Evolutionary conservation across 441 rosid genomes (phyloP).

Genomic region (Gossypium davidsonii): DNA sequence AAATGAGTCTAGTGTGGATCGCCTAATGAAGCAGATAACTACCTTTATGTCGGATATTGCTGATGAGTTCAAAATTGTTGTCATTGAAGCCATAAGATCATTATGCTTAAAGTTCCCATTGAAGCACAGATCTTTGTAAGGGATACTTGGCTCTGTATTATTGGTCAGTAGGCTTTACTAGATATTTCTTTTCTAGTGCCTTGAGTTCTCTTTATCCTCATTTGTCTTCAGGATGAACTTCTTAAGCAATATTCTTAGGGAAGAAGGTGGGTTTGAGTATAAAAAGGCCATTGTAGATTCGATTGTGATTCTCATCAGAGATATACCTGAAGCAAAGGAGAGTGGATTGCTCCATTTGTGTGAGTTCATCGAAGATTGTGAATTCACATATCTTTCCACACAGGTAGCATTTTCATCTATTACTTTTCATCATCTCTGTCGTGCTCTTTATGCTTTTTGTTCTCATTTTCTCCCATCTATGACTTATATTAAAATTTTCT

Average conservation of each 20-base stretch:
- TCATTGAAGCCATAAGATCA: conserved; percentile 92
- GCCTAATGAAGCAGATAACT: conserved; percentile 93
- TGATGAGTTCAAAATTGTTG: conserved; percentile 97
- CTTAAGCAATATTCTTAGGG: conserved; percentile 88
- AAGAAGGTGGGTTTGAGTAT: conserved; percentile 97
- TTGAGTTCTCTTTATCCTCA: neutral
- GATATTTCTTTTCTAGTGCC: neutral
- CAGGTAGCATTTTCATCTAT: conserved; percentile 47
- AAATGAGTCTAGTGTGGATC: conserved; percentile 93
- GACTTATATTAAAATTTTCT: neutral
- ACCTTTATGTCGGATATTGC: conserved; percentile 98
- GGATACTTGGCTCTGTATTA: conserved; percentile 12
- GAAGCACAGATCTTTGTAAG: conserved; percentile 89
- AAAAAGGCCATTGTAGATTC: conserved; percentile 94
- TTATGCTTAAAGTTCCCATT: conserved; percentile 86
- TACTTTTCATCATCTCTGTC: neutral
- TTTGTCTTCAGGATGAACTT: conserved; percentile 74
- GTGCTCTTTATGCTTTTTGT: neutral
- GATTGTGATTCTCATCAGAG: conserved; percentile 81
- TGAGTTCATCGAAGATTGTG: conserved; percentile 97
- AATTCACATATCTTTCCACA: conserved; percentile 93
- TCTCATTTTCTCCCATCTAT: neutral
- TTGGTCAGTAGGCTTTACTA: conserved; percentile 4
- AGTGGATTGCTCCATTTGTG: conserved; percentile 91
- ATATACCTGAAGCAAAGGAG: conserved; percentile 94